Percentiles rank a stretch among this genome's conserved stretches.
Conservation (phyloP, 257 asterid species). For the Henckelia pumila region DNA sequence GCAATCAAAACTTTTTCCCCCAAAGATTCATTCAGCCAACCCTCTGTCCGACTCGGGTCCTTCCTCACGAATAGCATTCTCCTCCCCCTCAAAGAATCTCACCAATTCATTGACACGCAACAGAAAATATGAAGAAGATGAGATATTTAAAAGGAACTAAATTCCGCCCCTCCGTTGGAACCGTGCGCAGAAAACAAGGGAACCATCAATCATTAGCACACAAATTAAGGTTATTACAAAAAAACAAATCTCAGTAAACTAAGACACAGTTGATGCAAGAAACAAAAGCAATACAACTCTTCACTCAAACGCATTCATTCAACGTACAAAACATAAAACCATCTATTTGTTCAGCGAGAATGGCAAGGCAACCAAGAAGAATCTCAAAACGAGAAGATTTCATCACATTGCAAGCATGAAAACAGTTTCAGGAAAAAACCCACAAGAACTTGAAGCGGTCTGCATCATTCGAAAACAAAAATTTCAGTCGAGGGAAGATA, state of each 20-base stretch:
- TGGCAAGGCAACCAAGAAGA: not conserved
- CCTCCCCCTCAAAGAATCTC: too few relatives aligned
- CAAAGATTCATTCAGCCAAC: too few relatives aligned
- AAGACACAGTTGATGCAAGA: not conserved
- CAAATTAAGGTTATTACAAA: not conserved
- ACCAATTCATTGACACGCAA: too few relatives aligned
- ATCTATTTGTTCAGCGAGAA: not conserved
- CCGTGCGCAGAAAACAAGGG: too few relatives aligned
- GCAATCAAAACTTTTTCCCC: too few relatives aligned
- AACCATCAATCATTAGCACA: too few relatives aligned
- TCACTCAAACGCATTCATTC: not conserved
- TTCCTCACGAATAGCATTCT: too few relatives aligned
- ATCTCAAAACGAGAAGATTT: not conserved
- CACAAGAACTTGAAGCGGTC: conserved; percentile 6
- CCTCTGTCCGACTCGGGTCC: too few relatives aligned
- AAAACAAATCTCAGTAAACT: not conserved
- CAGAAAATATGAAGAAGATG: too few relatives aligned
- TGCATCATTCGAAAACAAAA: not conserved
- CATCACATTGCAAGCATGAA: not conserved
- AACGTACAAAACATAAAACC: not conserved
- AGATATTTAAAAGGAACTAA: too few relatives aligned
- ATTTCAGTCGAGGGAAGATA: not conserved
- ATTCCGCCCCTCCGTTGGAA: too few relatives aligned
- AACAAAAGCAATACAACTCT: too few relatives aligned
- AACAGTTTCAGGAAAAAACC: not conserved